phyloP scores from a whole-genome alignment of 371 early-diverging fungal genomes.

The Syncephalastrum monosporum region DNA sequence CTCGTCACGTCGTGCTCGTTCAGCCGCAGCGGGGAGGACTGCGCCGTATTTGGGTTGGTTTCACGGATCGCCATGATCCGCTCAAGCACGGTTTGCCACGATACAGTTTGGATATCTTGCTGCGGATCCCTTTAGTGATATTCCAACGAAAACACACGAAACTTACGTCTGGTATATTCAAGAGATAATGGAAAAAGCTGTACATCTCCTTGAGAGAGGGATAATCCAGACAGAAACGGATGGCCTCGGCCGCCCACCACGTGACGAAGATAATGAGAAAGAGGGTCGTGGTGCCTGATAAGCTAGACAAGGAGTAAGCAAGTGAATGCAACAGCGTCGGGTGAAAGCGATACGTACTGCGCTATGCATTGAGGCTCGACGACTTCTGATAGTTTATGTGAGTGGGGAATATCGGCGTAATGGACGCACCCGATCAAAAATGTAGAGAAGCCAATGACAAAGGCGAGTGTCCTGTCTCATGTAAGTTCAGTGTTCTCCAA shows the following conservation, averaged over 20 bases:
- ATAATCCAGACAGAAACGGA: slow-evolving; percentile 68
- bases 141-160: background rate
- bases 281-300: slow-evolving; percentile 39
- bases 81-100: slow-evolving; percentile 76
- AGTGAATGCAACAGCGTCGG: background rate
- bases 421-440: slow-evolving; percentile 90
- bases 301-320: slow-evolving; percentile 14
- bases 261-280: slow-evolving; percentile 61
- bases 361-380: slow-evolving; percentile 74
- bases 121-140: slow-evolving; percentile 17
- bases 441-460: slow-evolving; percentile 84
- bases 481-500: no score
- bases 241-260: slow-evolving; percentile 77
- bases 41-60: slow-evolving; percentile 63
- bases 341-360: slow-evolving; percentile 27
- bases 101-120: slow-evolving; percentile 76
- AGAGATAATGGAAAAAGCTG: slow-evolving; percentile 78
- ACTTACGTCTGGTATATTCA: slow-evolving; percentile 81
- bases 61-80: slow-evolving; percentile 72
- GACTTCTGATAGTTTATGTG: slow-evolving; percentile 69
- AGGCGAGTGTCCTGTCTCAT: slow-evolving; percentile 70
- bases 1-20: slow-evolving; percentile 89
- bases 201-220: slow-evolving; percentile 78
- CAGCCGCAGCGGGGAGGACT: slow-evolving; percentile 53
- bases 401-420: slow-evolving; percentile 70